Evolutionary conservation across 495 filamentous ascomycete genomes (phyloP).

Genomic region (Ascodesmis nigricans): DNA sequence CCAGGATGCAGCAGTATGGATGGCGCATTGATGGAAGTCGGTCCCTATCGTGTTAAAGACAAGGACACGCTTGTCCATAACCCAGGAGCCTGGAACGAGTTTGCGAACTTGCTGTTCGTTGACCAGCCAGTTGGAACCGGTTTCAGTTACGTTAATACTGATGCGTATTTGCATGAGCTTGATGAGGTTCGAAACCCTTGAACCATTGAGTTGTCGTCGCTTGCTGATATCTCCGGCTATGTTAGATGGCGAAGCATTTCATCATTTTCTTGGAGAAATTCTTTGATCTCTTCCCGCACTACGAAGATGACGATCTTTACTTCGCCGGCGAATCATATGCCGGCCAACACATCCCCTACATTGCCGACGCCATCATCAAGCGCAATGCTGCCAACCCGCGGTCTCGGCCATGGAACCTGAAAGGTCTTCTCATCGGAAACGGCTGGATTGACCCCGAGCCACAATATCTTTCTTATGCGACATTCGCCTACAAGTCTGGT

Average conservation of each 20-base stretch:
- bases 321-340: conserved; percentile 90
- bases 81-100: conserved; percentile 87
- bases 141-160: conserved; percentile 78
- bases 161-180: conserved; percentile 66
- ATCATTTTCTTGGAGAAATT: conserved; percentile 75
- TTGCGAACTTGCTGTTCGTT: conserved; percentile 87
- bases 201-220: not conserved
- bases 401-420: conserved; percentile 45
- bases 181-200: conserved; percentile 27
- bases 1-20: conserved; percentile 95
- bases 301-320: conserved; percentile 80
- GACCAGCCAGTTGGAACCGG: conserved; percentile 94
- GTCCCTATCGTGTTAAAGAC: conserved; percentile 72
- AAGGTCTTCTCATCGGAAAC: conserved; percentile 81
- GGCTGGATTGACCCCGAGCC: conserved; percentile 83
- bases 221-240: conserved; percentile 3
- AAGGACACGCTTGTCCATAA: conserved; percentile 56
- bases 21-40: conserved; percentile 91
- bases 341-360: conserved; percentile 92
- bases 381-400: conserved; percentile 34
- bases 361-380: conserved; percentile 65
- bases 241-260: conserved; percentile 63
- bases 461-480: conserved; percentile 76
- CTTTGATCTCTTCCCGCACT: conserved; percentile 77
- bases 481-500: conserved; percentile 52